Evolutionary conservation across 257 asterid species (phyloP), one percentile per base, ranked within the genome.

Genomic region (Verbena officinalis): DNA sequence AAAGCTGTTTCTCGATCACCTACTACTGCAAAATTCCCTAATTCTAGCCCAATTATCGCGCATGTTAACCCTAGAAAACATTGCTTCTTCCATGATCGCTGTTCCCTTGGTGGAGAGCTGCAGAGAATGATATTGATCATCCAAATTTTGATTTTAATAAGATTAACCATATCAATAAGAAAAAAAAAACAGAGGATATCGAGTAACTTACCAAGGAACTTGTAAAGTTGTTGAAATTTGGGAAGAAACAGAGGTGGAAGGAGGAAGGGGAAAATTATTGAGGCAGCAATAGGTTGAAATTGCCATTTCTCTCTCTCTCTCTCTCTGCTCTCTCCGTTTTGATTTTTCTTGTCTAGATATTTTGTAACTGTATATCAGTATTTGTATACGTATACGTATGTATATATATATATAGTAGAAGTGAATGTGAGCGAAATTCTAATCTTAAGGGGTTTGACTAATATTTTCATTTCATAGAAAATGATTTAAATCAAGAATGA

Each of bases 211-310:
- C 95, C 84, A 52, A 50, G 83, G 16, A 27, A 73, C 14, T 44
- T 64, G 65, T 33, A 77, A 10, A 22, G 56, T 19, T 11, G 20
- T 59, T 42, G 85, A 64, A 58, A 21, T 24, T 10, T 72, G 71
- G 39, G 75, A 52, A 14, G 80, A 31, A 22, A 64, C 21, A 1
- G 74, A 30, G 27, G 57, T 30, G 14, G 84, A 34, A 42, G 84
- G 79, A 42, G 79, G 70, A 5, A 73, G 69, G 9, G 83, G 68
- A 9, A 74, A 64, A n/a, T 27, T 61, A 58, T 79, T 81, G 65
- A 85, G 86, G 81, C 77, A 73, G 69, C 90, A 75, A 55, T 63
- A 75, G 7, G 76, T 76, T 55, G 83, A 72, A 60, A 83, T 53
- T 30, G 67, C 84, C 96, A 88, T 87, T 55, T 11, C 21, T 59